These are phyloP conservation scores for Ganoderma boninense DNA, from an alignment of 1,284 basidiomycete genomes.

Conservation along the genomic window DNA sequence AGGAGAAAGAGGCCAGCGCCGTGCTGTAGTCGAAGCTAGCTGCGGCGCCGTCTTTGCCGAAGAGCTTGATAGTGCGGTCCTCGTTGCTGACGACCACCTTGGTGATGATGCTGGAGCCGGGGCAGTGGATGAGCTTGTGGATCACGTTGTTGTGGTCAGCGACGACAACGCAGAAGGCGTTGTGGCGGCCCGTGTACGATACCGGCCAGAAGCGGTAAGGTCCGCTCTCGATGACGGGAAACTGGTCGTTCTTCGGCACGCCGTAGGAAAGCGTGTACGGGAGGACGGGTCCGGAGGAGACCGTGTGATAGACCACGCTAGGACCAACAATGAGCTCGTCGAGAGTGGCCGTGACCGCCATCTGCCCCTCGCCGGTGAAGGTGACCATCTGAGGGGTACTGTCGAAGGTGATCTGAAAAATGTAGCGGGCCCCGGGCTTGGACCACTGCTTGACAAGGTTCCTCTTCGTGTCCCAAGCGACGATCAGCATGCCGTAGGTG, in stretches of 20 bases:
- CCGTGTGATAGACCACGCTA: background rate
- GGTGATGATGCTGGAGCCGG: background rate
- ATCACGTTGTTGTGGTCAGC: conserved; percentile 5
- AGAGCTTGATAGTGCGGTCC: background rate
- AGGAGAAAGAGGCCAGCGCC: background rate
- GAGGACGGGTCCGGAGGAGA: background rate
- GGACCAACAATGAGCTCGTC: background rate
- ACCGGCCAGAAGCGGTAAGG: conserved; percentile 4
- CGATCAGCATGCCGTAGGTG: background rate
- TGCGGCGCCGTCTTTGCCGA: background rate
- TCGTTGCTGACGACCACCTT: background rate
- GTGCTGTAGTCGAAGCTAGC: conserved; percentile 1
- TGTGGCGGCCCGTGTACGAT: background rate
- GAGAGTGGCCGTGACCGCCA: background rate
- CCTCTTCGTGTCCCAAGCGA: conserved; percentile 1
- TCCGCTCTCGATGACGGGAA: conserved; percentile 2
- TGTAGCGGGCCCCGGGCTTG: conserved; percentile 2
- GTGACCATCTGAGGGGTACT: background rate
- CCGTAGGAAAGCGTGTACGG: background rate
- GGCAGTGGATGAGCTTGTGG: conserved; percentile 1
- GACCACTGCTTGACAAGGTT: background rate
- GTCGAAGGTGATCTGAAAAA: background rate
- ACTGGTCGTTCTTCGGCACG: background rate
- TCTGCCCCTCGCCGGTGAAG: background rate
- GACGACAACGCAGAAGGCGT: conserved; percentile 3